Evolutionary conservation across 805 yeast species (phyloP), one percentile per base, ranked within the genome.

Genomic region (Saturnispora hagleri): DNA sequence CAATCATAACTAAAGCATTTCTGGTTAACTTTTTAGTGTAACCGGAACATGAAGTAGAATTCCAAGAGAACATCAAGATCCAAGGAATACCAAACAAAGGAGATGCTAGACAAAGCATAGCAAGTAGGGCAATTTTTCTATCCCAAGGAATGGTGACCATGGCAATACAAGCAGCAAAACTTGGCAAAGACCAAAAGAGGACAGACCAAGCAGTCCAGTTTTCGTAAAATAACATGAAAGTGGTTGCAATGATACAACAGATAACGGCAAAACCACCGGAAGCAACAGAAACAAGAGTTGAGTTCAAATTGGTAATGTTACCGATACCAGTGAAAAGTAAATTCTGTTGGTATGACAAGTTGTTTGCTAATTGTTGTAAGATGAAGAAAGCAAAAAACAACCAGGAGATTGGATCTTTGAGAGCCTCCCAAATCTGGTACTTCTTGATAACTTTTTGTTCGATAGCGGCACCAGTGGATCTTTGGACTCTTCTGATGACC

Each of bases 11-110:
- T 55, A 73, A 57, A 27, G 71, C 75, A 54, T 70, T 75, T 64
- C 80, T 73, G 0, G 73, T 69, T 10, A 73, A 52, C 55, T 69
- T 71, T 62, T 78, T 79, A 10, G 83, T 76, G 56, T 76, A 70
- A 42, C 81, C 81, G 8, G 81, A 70, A 49, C 72, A 66, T 41
- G 69, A 64, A 4, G 71, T 61, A 35, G 58, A 56, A 6, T 66
- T 64, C 54, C 67, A 62, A 9, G 69, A 60, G 31, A 67, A 66
- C 53, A 55, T 57, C 20, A 43, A 54, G 51, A 62, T 63, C 54
- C 58, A 63, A 26, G 64, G 58, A 20, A 62, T 53, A 51, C 60
- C 66, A 40, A 60, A 58, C 7, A 73, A 70, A 3, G 74, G 65
- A 22, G 73, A 74, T 10, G 82, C 80, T 57, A 79, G 51, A 60